phyloP scores from a whole-genome alignment of 352 stramenopile genomes.

The Plasmopara viticola region DNA sequence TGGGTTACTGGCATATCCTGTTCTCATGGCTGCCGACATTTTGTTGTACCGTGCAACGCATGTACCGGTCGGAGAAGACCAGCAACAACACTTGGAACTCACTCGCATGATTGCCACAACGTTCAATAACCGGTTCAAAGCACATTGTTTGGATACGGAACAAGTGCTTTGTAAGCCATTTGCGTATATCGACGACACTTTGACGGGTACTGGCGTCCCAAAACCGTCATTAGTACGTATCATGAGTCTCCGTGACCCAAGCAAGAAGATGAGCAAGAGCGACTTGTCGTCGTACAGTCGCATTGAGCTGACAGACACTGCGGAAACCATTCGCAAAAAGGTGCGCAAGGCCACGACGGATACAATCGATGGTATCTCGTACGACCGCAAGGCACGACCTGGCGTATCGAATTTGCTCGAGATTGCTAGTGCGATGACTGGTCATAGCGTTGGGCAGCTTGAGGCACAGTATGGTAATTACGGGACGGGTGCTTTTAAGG shows the following conservation, averaged over 20 bases:
- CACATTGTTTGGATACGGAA: slow-evolving; percentile 9
- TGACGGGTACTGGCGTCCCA: slow-evolving; percentile 12
- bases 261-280: slow-evolving; percentile 99
- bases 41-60: slow-evolving; percentile 96
- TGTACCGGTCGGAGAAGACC: slow-evolving; percentile 97
- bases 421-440: slow-evolving; percentile 76
- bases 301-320: slow-evolving; percentile 91
- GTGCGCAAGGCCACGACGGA: slow-evolving; percentile 89
- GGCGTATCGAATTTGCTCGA: slow-evolving; percentile 95
- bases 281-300: slow-evolving; percentile 85
- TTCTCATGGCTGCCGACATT: slow-evolving; percentile 99
- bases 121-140: slow-evolving; percentile 95
- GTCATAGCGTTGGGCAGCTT: slow-evolving; percentile 70
- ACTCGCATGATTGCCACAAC: slow-evolving; percentile 92
- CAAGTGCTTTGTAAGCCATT: slow-evolving; percentile 54
- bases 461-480: slow-evolving; percentile 49
- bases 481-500: slow-evolving; percentile 92
- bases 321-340: slow-evolving; percentile 78
- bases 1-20: slow-evolving; percentile 96
- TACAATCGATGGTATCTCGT: slow-evolving; percentile 55
- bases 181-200: slow-evolving; percentile 11
- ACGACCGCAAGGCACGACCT: slow-evolving; percentile 89
- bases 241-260: slow-evolving; percentile 96
- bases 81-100: slow-evolving; percentile 99
- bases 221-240: slow-evolving; percentile 81